Conservation (phyloP, 441 rosid species). For the Populus trichocarpa region DNA sequence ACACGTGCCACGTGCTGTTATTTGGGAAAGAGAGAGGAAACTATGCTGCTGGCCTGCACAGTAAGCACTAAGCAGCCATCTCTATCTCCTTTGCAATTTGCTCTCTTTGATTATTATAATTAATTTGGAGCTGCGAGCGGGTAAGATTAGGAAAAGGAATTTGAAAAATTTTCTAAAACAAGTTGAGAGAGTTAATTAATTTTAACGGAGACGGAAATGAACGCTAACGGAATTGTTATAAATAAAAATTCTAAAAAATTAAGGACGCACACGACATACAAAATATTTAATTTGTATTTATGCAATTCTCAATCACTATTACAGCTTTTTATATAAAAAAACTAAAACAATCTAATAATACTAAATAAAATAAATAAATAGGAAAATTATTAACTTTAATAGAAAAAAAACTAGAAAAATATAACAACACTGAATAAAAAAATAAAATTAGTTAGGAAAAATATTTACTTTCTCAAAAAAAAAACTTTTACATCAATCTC, state of each 20-base stretch:
- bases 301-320: neutral
- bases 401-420: no score
- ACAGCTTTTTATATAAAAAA: neutral
- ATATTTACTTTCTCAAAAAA: no score
- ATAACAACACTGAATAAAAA: no score
- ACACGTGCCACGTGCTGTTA: slow-evolving; percentile 47
- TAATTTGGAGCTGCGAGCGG: neutral
- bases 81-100: slow-evolving; percentile 8
- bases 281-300: no score
- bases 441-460: no score
- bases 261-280: neutral
- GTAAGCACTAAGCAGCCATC: slow-evolving; percentile 15
- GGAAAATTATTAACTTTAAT: no score
- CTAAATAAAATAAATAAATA: neutral
- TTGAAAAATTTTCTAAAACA: neutral
- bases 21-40: slow-evolving; percentile 29
- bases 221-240: neutral
- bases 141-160: no score
- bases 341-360: no score
- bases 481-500: no score
- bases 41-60: neutral
- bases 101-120: neutral
- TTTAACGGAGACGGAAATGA: no score
- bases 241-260: no score
- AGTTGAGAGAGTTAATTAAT: no score